phyloP scores from a whole-genome alignment of 2,329 filamentous ascomycete species.

The Penicillium freii region DNA sequence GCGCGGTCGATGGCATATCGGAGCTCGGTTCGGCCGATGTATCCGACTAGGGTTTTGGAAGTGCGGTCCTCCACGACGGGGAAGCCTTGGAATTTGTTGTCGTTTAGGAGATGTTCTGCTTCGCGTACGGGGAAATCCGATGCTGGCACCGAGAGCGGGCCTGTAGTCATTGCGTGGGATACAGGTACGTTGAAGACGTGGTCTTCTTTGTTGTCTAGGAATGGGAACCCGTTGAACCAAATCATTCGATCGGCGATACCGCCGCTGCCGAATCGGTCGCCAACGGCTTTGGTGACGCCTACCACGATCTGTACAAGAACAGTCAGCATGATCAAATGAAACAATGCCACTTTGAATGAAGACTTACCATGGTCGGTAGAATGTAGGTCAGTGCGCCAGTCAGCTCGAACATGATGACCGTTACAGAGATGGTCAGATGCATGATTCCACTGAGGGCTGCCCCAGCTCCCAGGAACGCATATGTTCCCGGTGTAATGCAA shows the following conservation, averaged over 20 bases:
- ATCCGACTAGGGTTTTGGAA: conserved; percentile 75
- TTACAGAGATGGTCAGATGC: conserved; percentile 95
- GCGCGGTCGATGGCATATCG: conserved; percentile 84
- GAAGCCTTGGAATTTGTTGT: conserved; percentile 87
- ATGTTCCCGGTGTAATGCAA: conserved; percentile 96
- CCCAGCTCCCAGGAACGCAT: conserved; percentile 89
- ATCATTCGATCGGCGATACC: conserved; percentile 98
- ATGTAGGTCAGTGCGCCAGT: conserved; percentile 98
- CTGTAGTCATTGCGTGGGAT: conserved; percentile 80
- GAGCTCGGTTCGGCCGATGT: conserved; percentile 88
- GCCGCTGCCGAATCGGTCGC: conserved; percentile 87
- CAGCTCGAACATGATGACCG: conserved; percentile 99
- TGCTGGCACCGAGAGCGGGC: conserved; percentile 70
- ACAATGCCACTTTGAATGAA: neutral
- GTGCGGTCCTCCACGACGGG: conserved; percentile 77
- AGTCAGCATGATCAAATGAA: neutral
- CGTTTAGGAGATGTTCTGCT: conserved; percentile 70
- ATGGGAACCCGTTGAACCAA: conserved; percentile 96
- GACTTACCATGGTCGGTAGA: conserved; percentile 78
- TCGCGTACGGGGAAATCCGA: conserved; percentile 72
- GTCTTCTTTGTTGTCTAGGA: conserved; percentile 95
- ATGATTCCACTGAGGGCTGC: conserved; percentile 94
- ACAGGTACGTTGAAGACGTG: conserved; percentile 95
- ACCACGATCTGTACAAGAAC: conserved; percentile 69
- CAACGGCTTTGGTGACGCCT: conserved; percentile 90